Conservation (phyloP, 805 yeast genomes). For the Sugiyamaella lignohabitans region DNA sequence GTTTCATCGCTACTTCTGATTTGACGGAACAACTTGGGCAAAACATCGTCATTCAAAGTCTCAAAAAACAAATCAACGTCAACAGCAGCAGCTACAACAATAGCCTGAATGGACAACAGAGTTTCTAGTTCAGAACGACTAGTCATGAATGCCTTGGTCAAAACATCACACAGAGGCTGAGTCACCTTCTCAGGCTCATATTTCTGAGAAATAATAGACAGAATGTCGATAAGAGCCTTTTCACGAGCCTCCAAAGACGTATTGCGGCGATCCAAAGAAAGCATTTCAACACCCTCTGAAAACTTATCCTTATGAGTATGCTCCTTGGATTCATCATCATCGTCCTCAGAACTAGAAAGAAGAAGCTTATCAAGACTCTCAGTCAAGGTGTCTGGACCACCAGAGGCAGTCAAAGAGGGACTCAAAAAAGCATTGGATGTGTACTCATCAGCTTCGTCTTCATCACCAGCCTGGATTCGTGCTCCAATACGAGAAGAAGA, state of each 20-base stretch:
- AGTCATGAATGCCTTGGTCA: slow-evolving; percentile 22
- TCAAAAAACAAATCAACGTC: slow-evolving; percentile 23
- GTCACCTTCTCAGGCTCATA: slow-evolving; percentile 29
- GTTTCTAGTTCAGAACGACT: slow-evolving; percentile 29
- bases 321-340: slow-evolving; percentile 6
- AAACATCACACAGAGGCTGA: slow-evolving; percentile 12
- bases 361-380: slow-evolving; percentile 13
- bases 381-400: slow-evolving; percentile 16
- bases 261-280: slow-evolving; percentile 27
- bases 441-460: slow-evolving; percentile 20
- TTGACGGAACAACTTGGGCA: slow-evolving; percentile 18
- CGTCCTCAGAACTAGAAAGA: slow-evolving; percentile 2
- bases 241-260: slow-evolving; percentile 30
- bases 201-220: slow-evolving; percentile 25
- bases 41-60: slow-evolving; percentile 12
- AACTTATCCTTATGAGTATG: slow-evolving; percentile 17
- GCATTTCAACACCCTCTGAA: slow-evolving; percentile 23
- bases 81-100: slow-evolving; percentile 22
- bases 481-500: slow-evolving; percentile 17
- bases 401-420: slow-evolving; percentile 5
- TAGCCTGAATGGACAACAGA: slow-evolving; percentile 27
- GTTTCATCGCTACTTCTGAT: slow-evolving; percentile 6
- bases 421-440: slow-evolving; percentile 17
- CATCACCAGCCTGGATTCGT: slow-evolving; percentile 13
- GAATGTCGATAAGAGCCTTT: slow-evolving; percentile 26